phyloP scores from a whole-genome alignment of 108 stramenopile genomes.

The Nannochloropsis gaditana region DNA sequence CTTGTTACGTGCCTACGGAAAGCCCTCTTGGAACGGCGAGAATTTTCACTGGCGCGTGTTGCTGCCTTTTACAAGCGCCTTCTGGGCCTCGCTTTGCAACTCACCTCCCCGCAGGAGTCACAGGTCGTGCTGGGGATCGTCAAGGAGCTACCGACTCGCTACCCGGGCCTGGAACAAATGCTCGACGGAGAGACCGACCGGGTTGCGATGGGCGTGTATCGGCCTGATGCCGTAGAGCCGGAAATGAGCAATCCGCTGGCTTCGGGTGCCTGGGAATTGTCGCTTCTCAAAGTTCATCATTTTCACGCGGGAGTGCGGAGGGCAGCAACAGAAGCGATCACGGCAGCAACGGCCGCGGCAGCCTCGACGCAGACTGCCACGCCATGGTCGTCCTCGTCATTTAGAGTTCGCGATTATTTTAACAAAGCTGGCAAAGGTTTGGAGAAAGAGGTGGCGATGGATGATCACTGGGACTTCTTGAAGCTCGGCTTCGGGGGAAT shows the following conservation, averaged over 20 bases:
- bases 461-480: not conserved
- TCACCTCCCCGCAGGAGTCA: conserved; percentile 21
- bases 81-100: conserved; percentile 38
- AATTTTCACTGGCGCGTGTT: conserved; percentile 41
- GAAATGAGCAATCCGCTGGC: conserved; percentile 47
- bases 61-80: conserved; percentile 46
- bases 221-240: conserved; percentile 30
- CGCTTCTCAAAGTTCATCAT: conserved; percentile 30
- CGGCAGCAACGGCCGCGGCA: not conserved
- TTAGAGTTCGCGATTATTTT: not conserved
- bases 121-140: conserved; percentile 29
- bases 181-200: conserved; percentile 49
- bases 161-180: conserved; percentile 38
- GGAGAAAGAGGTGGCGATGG: not conserved
- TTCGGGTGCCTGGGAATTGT: conserved; percentile 44
- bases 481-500: conserved; percentile 14
- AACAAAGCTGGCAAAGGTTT: not conserved
- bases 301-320: not conserved
- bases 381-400: not conserved
- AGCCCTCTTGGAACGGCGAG: conserved; percentile 40
- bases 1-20: conserved; percentile 35
- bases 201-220: conserved; percentile 36
- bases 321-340: not conserved
- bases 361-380: not conserved
- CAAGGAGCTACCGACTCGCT: conserved; percentile 39